Evolutionary conservation across 331 rosid genomes (phyloP).

Genomic region (Rosa hybrid): DNA sequence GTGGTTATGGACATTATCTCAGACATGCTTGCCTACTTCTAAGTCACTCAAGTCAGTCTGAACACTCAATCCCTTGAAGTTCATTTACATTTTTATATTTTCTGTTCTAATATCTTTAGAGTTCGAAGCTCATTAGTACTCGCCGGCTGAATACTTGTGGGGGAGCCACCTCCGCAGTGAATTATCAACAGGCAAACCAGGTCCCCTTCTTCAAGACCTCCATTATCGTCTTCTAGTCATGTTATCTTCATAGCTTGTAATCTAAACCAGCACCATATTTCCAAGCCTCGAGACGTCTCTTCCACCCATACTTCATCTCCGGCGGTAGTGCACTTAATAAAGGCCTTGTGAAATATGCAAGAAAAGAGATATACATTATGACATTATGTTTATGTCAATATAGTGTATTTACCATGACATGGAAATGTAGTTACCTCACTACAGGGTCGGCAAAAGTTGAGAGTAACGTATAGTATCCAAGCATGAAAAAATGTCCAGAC

Average conservation of each 20-base stretch:
- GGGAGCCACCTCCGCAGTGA: background rate
- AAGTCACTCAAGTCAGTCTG: background rate
- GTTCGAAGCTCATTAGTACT: background rate
- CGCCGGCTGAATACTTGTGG: background rate
- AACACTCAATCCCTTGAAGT: background rate
- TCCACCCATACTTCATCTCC: slow-evolving; percentile 65
- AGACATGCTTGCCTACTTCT: background rate
- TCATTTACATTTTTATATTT: background rate
- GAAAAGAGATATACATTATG: slow-evolving; percentile 15
- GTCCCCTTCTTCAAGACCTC: background rate
- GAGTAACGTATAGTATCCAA: slow-evolving; percentile 77
- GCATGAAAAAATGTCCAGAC: slow-evolving; percentile 74
- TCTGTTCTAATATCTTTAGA: background rate
- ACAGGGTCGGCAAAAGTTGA: slow-evolving; percentile 69
- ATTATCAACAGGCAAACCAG: background rate
- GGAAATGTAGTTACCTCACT: slow-evolving; percentile 52
- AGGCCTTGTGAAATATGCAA: slow-evolving; percentile 48
- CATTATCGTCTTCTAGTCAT: slow-evolving; percentile 9
- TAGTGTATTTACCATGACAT: background rate
- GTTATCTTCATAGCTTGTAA: slow-evolving; percentile 54
- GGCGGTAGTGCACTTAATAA: slow-evolving; percentile 54
- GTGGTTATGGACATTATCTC: background rate
- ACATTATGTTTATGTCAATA: background rate
- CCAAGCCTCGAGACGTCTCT: slow-evolving; percentile 84
- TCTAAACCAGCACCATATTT: slow-evolving; percentile 97